phyloP scores from a whole-genome alignment of 2,329 filamentous ascomycete species.

The Aureobasidium lini region DNA sequence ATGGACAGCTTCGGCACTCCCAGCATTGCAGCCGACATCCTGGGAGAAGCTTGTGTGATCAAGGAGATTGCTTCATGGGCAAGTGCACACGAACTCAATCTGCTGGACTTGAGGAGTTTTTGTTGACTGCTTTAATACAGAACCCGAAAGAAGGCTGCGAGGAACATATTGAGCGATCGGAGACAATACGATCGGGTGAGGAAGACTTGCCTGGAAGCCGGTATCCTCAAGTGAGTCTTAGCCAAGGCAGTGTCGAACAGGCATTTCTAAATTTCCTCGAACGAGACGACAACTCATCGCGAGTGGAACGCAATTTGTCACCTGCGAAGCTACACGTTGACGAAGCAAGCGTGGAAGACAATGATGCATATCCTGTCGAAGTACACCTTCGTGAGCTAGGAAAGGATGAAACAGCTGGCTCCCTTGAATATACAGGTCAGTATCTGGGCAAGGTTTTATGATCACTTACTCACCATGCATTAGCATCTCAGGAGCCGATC shows the following conservation, averaged over 20 bases:
- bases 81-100: not conserved
- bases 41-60: slow-evolving; percentile 5
- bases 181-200: not conserved
- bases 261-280: slow-evolving; percentile 5
- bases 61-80: slow-evolving; percentile 8
- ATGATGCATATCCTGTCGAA: not conserved
- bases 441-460: not conserved
- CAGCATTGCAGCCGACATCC: not conserved
- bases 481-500: not conserved
- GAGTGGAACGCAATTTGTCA: not conserved
- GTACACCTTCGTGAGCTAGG: not conserved
- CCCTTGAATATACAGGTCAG: not conserved
- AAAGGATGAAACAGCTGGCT: not conserved
- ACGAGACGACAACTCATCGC: not conserved
- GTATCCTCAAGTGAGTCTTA: slow-evolving; percentile 9
- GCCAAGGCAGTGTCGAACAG: slow-evolving; percentile 3
- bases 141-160: not conserved
- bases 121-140: not conserved
- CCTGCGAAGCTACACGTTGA: not conserved
- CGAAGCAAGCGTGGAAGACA: not conserved
- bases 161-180: not conserved
- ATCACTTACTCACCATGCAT: too few species aligned
- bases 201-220: slow-evolving; percentile 6
- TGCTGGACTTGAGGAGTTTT: not conserved
- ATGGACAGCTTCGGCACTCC: slow-evolving; percentile 5